Evolutionary conservation across 108 stramenopile genomes (phyloP).

Genomic region (Nitzschia palea): DNA sequence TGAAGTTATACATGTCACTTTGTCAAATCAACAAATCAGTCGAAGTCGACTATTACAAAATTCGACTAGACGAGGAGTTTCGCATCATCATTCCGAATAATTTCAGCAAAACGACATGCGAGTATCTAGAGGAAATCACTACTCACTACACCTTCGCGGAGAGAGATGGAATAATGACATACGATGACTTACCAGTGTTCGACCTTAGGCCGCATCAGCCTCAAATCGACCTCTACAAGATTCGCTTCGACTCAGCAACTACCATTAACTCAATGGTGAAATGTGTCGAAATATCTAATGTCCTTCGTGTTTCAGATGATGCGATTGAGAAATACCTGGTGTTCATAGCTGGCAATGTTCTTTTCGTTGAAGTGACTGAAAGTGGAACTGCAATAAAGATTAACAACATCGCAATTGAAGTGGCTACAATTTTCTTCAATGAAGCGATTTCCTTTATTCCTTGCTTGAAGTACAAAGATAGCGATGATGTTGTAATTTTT

Average conservation of each 20-base stretch:
- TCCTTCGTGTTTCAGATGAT: conserved; percentile 15
- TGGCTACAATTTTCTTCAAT: conserved; percentile 37
- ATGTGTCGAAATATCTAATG: conserved; percentile 32
- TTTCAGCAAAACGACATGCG: conserved; percentile 27
- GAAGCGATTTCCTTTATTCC: conserved; percentile 38
- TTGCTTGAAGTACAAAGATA: conserved; percentile 35
- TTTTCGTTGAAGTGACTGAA: conserved; percentile 22
- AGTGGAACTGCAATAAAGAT: conserved; percentile 21
- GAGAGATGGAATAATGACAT: conserved; percentile 27
- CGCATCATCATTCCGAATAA: conserved; percentile 35
- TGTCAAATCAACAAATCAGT: conserved; percentile 29
- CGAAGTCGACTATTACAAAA: conserved; percentile 41
- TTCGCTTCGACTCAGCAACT: conserved; percentile 29
- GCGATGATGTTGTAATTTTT: conserved; percentile 35
- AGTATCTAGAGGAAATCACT: conserved; percentile 28
- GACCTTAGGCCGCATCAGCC: conserved; percentile 34
- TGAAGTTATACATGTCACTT: conserved; percentile 36
- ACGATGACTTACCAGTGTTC: conserved; percentile 32
- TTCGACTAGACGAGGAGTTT: conserved; percentile 27
- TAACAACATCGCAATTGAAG: conserved; percentile 29
- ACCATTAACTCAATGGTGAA: conserved; percentile 26
- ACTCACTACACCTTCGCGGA: conserved; percentile 36
- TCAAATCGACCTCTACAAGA: conserved; percentile 29
- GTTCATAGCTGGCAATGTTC: conserved; percentile 34
- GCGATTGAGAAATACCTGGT: conserved; percentile 26